A percentile compares a stretch with the other conserved stretches of the same genome.
These are phyloP conservation scores for Aureobasidium sp. DNA, from an alignment of 2,329 filamentous ascomycete genomes.

Conservation along the genomic window DNA sequence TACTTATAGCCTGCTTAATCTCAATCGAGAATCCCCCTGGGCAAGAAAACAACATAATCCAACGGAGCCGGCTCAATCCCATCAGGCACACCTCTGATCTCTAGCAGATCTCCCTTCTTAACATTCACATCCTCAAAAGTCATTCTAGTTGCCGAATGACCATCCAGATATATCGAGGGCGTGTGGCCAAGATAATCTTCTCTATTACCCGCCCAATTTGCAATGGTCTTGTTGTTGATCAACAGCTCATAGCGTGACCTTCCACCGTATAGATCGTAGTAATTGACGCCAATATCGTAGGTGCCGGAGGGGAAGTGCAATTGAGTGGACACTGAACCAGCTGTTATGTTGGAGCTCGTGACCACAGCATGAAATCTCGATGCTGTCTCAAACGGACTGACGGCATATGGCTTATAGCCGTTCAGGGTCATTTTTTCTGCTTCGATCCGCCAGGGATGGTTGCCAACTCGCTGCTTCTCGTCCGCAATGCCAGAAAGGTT, in stretches of 20 bases:
- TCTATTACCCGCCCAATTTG: constrained; percentile 47
- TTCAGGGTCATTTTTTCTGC: constrained; percentile 57
- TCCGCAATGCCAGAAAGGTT: constrained; percentile 57
- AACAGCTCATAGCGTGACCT: constrained; percentile 49
- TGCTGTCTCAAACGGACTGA: constrained; percentile 55
- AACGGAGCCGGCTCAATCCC: constrained; percentile 58
- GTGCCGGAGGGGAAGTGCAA: constrained; percentile 45
- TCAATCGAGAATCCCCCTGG: constrained; percentile 50
- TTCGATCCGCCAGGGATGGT: constrained; percentile 61
- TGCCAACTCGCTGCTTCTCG: constrained; percentile 47
- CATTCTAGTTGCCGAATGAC: constrained; percentile 56
- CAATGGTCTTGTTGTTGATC: constrained; percentile 48
- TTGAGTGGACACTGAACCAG: constrained; percentile 31
- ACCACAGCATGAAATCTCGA: constrained; percentile 51
- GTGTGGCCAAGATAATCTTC: constrained; percentile 57
- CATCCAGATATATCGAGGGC: constrained; percentile 54
- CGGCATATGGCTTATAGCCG: constrained; percentile 49
- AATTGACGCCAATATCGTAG: constrained; percentile 61
- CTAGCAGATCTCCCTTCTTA: constrained; percentile 46
- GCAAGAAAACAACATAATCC: constrained; percentile 60
- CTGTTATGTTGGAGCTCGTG: constrained; percentile 46
- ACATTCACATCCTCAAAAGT: constrained; percentile 50
- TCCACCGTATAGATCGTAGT: constrained; percentile 57
- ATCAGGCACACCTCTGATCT: constrained; percentile 51
- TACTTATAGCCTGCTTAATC: too few species aligned